Base-by-base conservation (phyloP, 108 stramenopile species). In the Mediolabrus comicus region DNA sequence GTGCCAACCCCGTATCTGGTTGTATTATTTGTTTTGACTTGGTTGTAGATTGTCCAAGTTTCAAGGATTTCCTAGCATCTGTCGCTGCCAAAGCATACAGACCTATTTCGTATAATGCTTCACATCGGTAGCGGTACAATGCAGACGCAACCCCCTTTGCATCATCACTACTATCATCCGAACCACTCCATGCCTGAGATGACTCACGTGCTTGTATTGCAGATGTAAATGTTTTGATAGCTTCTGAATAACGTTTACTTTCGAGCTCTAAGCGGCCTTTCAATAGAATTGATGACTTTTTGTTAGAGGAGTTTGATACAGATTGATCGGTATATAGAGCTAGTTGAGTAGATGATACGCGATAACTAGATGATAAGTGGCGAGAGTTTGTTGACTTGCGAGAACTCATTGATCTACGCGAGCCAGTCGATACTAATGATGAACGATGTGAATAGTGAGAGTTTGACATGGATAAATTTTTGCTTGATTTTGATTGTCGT, bases 61-160 rank as follows among this genome's bases (percentile, higher is more conserved):
- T 59, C 53, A 92, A 64, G 25, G 83, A 84, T 31, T 64, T 72
- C 11, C 74, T 36, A 36, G 84, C 88, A 62, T 93, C 92, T 9
- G 35, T 51, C 13, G 61, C 83, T 11, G 86, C 71, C 10, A 85
- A 81, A 17, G 72, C 71, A 58, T 77, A 87, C 14, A 83, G 86
- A 5, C 87, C 91, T 28, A 85, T 56, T 75, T 84, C 86, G n/a
- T 86, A 52, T 9, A 87, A 63, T 11, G 74, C 77, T 13, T 82
- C 87, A 7, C 80, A 79, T 52, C 88, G 88, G 63, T 90, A 82
- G 17, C 81, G 84, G 39, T 77, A 57, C 16, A 90, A 28, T 28
- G 24, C 30, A 1, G 46, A 6, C 46, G 22, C 9, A 1, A 22
- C 22, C 46, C 4, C 1, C 1, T 24, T 9, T 1, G 6, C 22